phyloP scores from a whole-genome alignment of 305 asterid genomes.

The Solanum hybrid region DNA sequence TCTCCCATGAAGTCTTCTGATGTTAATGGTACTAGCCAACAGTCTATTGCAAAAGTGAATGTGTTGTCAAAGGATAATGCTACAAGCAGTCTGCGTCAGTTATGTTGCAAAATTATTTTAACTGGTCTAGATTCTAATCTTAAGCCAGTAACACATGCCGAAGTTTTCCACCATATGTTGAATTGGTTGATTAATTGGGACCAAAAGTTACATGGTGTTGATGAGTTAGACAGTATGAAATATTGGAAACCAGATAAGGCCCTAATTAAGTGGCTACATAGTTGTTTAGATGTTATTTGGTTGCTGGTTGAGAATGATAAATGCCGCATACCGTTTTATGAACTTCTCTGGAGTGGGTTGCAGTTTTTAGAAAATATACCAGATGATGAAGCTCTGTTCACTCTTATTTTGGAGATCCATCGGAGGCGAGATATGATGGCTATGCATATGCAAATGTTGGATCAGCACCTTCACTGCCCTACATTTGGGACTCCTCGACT shows the following conservation, averaged over 20 bases:
- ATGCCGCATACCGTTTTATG: conserved; percentile 92
- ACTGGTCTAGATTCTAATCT: conserved; percentile 63
- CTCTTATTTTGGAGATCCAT: conserved; percentile 89
- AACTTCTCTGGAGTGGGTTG: conserved; percentile 80
- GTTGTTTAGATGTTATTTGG: conserved; percentile 94
- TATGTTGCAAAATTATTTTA: conserved; percentile 86
- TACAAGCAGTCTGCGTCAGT: conserved; percentile 71
- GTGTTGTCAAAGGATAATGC: conserved; percentile 51
- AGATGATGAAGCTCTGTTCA: conserved; percentile 91
- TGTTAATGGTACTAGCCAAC: conserved; percentile 42
- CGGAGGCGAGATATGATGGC: conserved; percentile 97
- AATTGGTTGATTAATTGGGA: conserved; percentile 94
- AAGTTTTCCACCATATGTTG: conserved; percentile 69
- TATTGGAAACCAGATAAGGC: conserved; percentile 75
- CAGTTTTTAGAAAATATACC: conserved; percentile 92
- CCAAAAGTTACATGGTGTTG: conserved; percentile 55
- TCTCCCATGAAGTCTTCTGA: conserved; percentile 75
- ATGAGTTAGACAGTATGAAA: conserved; percentile 60
- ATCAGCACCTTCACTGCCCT: conserved; percentile 97
- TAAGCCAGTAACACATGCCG: conserved; percentile 73
- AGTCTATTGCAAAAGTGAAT: conserved; percentile 33
- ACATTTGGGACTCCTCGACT: conserved; percentile 94
- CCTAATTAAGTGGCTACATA: conserved; percentile 80
- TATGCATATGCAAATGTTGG: conserved; percentile 96
- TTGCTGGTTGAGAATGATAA: conserved; percentile 71